A percentile compares a stretch with the other conserved stretches of the same genome.
These are phyloP conservation scores for Xylaria sp. DNA, from an alignment of 2,329 filamentous ascomycete genomes.

Conservation along the genomic window DNA sequence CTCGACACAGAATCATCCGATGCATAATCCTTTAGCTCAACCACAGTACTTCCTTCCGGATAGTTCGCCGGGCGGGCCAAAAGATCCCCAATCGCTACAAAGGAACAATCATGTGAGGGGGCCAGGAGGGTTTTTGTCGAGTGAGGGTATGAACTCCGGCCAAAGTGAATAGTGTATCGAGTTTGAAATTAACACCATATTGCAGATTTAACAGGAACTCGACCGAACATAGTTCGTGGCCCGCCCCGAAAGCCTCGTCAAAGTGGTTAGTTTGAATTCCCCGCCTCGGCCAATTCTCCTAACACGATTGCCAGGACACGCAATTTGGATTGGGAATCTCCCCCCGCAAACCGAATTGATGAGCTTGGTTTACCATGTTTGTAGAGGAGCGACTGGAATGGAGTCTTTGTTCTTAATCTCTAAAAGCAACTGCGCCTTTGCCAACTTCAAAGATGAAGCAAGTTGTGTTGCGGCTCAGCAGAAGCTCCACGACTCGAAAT, in stretches of 20 bases:
- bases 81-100: conserved; percentile 39
- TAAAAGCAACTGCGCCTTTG: conserved; percentile 97
- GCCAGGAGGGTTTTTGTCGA: conserved; percentile 31
- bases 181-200: conserved; percentile 22
- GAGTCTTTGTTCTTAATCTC: conserved; percentile 94
- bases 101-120: conserved; percentile 37
- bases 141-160: conserved; percentile 47
- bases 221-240: conserved; percentile 60
- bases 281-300: conserved; percentile 3
- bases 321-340: conserved; percentile 95
- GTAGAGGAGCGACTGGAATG: conserved; percentile 78
- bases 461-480: conserved; percentile 81
- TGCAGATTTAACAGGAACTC: conserved; percentile 48
- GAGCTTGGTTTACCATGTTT: conserved; percentile 90
- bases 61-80: conserved; percentile 40
- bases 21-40: conserved; percentile 50
- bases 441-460: conserved; percentile 87
- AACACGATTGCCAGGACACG: conserved; percentile 68
- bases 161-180: background rate
- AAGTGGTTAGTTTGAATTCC: conserved; percentile 61
- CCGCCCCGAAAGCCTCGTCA: conserved; percentile 68
- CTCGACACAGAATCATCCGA: conserved; percentile 46
- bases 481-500: conserved; percentile 89
- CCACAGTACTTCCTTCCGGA: conserved; percentile 51
- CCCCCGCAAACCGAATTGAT: conserved; percentile 84